Base-by-base conservation (phyloP, 1,139 yeast species). In the Magnusiomyces ingens region DNA sequence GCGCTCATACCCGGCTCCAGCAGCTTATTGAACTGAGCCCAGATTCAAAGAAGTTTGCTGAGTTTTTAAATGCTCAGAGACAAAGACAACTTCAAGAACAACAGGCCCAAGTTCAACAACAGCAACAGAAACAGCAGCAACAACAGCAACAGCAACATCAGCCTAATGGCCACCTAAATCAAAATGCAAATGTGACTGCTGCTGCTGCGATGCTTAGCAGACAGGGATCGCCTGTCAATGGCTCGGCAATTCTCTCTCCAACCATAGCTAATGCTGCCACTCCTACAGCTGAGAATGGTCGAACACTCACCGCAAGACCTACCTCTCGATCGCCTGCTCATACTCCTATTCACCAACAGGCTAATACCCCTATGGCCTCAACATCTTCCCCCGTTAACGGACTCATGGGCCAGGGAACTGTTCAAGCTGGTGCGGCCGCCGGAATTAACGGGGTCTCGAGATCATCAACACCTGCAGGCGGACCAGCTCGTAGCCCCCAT, bases 391-490 rank as follows among this genome's bases (percentile, higher is more conserved):
- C 44, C 19, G 44, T 15, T 41, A 15, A 12, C 13, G 36, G 36
- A 10, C 8, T 32, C 36, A 32, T 32, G 8, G 36, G 36, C 11
- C 12, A 8, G 12, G 12, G 12, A 10, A 12, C 12, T 32, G 8
- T 12, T 65, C 37, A 62, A 62, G 45, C 55, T 68, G 15, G 55
- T 60, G 11, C 64, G 62, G 52, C 68, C 67, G 51, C 68, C 67
- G 36, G 71, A 67, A 51, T 55, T 55, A 21, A 48, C 54, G 17
- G 15, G 12, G 10, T 37, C 41, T n/a, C 41, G 15, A 37, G n/a
- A 6, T 3, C 50, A 46, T n/a, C 52, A 45, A 48, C 47, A 44
- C 26, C 52, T 17, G 13, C 54, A 45, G 26, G 52, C 37, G 37
- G 45, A 40, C 15, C 21, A 45, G 8, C 53, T 51, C 17, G 49